Conservation (phyloP, 1,139 yeast species). For the Lodderomyces theae region DNA sequence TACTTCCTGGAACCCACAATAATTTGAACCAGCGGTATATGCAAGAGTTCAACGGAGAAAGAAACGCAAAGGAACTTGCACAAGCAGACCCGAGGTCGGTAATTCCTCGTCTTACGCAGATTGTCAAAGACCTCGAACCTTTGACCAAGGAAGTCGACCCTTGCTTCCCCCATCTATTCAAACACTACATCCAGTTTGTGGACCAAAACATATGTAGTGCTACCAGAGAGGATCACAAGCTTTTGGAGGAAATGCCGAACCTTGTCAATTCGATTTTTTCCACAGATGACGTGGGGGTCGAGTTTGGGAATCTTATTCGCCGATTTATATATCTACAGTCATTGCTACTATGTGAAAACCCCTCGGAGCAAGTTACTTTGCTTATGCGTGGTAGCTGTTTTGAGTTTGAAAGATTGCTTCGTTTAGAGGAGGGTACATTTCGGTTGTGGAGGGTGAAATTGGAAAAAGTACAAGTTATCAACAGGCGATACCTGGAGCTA, state of each 20-base stretch:
- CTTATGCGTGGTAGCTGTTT: constrained; percentile 11
- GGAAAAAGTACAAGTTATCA: constrained; percentile 2
- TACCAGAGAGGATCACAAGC: constrained; percentile 19
- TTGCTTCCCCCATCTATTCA: not conserved
- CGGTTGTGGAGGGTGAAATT: constrained; percentile 13
- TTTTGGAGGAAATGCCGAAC: constrained; percentile 22
- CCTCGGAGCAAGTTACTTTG: constrained; percentile 5
- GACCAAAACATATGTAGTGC: not conserved
- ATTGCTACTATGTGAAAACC: not conserved
- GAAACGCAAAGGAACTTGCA: not conserved
- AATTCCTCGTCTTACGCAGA: not conserved
- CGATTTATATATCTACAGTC: not conserved
- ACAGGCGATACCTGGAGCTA: not conserved
- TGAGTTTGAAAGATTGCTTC: constrained; percentile 7
- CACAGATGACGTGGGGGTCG: constrained; percentile 19
- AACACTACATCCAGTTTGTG: not conserved
- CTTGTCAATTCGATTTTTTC: constrained; percentile 25
- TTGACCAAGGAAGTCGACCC: not conserved
- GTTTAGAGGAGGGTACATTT: constrained; percentile 5
- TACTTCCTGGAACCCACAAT: not conserved
- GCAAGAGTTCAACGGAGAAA: not conserved
- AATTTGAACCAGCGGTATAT: not conserved
- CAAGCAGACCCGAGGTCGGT: not conserved
- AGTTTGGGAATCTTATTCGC: too few relatives aligned
- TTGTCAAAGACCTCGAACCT: not conserved